Evolutionary conservation across 2,329 filamentous ascomycete species (phyloP).

Genomic region (Cercospora canescens): DNA sequence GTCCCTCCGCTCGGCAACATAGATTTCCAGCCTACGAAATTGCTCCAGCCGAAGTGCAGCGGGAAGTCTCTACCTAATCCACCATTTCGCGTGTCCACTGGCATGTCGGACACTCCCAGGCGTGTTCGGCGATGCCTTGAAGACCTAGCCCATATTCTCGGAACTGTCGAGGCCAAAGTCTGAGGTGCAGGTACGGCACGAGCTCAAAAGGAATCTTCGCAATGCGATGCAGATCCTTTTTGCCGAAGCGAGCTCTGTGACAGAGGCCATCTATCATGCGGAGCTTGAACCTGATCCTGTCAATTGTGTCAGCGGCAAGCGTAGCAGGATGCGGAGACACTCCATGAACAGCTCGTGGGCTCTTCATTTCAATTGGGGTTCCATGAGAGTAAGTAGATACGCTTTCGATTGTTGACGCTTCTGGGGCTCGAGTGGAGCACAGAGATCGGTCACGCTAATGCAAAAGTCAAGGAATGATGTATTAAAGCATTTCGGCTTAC

Average conservation of each 20-base stretch:
- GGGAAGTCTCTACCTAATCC: neutral
- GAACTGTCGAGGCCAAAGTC: neutral
- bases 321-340: neutral
- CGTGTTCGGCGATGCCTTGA: neutral
- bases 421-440: too few relatives aligned
- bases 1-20: too few relatives aligned
- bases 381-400: neutral
- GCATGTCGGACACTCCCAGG: neutral
- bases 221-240: conserved; percentile 1
- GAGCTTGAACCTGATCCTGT: neutral
- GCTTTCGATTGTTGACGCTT: too few relatives aligned
- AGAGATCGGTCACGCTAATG: too few relatives aligned
- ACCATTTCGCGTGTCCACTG: neutral
- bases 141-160: neutral
- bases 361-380: neutral
- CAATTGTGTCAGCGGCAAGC: neutral
- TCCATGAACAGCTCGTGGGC: too few relatives aligned
- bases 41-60: neutral
- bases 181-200: neutral
- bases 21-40: too few relatives aligned
- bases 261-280: neutral
- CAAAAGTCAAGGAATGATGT: neutral
- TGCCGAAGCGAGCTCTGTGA: neutral
- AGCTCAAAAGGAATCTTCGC: conserved; percentile 6
- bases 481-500: neutral